Conservation (phyloP, 371 early-diverging fungal species). For the Rhizopus arrhizus region DNA sequence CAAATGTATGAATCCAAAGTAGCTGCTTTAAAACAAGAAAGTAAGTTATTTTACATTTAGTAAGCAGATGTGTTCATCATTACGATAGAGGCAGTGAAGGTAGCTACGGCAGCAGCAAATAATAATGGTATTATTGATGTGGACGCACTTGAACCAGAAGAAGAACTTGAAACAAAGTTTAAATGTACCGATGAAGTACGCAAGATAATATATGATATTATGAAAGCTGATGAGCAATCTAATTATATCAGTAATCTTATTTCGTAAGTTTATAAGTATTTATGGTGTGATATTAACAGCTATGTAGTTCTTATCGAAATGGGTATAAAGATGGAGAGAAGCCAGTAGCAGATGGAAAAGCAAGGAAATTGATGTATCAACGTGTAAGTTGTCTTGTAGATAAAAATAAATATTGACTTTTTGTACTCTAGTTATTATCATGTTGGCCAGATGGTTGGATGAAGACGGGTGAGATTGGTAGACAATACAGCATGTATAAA, state of each 20-base stretch:
- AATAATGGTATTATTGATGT: constrained; percentile 5
- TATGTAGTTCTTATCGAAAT: background rate
- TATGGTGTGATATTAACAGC: too few species aligned
- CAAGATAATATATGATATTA: constrained; percentile 41
- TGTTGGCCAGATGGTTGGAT: constrained; percentile 60
- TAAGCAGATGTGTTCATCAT: background rate
- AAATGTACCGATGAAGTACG: constrained; percentile 41
- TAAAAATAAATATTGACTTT: background rate
- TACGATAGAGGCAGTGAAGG: background rate
- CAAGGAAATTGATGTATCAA: constrained; percentile 56
- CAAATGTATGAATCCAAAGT: background rate
- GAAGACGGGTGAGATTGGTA: constrained; percentile 57
- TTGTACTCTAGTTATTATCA: constrained; percentile 38
- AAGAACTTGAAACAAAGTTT: constrained; percentile 20
- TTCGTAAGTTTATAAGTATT: background rate
- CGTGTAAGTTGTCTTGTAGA: constrained; percentile 32
- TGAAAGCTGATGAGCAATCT: constrained; percentile 35
- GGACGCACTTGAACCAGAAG: constrained; percentile 3
- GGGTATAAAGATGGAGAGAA: constrained; percentile 4
- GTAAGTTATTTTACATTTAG: background rate
- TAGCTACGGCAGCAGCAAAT: background rate
- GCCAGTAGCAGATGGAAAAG: constrained; percentile 40
- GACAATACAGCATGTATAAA: constrained; percentile 58
- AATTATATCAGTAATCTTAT: constrained; percentile 15
- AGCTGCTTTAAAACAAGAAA: background rate